These are phyloP conservation scores for Glutinoglossum americanum DNA, from an alignment of 495 filamentous ascomycete genomes.

Conservation along the genomic window DNA sequence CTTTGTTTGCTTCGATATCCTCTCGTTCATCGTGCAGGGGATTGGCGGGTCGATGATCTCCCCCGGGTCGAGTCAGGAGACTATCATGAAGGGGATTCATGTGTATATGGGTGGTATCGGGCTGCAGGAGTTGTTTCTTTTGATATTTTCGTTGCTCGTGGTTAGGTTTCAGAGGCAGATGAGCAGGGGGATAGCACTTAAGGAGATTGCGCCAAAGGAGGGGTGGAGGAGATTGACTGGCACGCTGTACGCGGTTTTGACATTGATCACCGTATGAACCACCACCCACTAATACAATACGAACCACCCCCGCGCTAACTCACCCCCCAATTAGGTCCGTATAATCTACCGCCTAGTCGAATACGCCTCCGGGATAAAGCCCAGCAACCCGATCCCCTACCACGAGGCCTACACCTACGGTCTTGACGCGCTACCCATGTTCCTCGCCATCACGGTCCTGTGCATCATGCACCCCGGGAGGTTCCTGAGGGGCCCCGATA, in stretches of 20 bases:
- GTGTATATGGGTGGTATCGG: conserved; percentile 41
- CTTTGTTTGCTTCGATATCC: conserved; percentile 42
- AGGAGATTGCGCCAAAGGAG: conserved; percentile 6
- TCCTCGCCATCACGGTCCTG: conserved; percentile 24
- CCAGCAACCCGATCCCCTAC: conserved; percentile 21
- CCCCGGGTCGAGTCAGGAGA: conserved; percentile 6
- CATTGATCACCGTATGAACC: conserved; percentile 29
- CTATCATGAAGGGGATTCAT: conserved; percentile 25
- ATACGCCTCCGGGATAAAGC: conserved; percentile 21
- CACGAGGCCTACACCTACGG: conserved; percentile 33
- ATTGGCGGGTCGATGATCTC: conserved; percentile 26
- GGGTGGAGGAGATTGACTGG: conserved; percentile 26
- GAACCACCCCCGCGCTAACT: not conserved
- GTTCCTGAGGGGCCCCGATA: conserved; percentile 25
- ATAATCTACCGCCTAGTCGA: conserved; percentile 38
- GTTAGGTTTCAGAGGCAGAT: conserved; percentile 27
- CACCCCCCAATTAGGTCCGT: conserved; percentile 18
- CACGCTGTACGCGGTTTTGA: conserved; percentile 27
- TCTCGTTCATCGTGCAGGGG: conserved; percentile 40
- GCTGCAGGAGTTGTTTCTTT: conserved; percentile 36
- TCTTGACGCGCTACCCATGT: conserved; percentile 37
- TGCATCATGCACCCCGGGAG: conserved; percentile 30
- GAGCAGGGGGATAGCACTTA: not conserved
- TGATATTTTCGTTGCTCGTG: conserved; percentile 26
- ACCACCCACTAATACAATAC: not conserved